These are phyloP conservation scores for Epichloe coenophiala DNA, from an alignment of 2,329 filamentous ascomycete genomes.

Conservation along the genomic window DNA sequence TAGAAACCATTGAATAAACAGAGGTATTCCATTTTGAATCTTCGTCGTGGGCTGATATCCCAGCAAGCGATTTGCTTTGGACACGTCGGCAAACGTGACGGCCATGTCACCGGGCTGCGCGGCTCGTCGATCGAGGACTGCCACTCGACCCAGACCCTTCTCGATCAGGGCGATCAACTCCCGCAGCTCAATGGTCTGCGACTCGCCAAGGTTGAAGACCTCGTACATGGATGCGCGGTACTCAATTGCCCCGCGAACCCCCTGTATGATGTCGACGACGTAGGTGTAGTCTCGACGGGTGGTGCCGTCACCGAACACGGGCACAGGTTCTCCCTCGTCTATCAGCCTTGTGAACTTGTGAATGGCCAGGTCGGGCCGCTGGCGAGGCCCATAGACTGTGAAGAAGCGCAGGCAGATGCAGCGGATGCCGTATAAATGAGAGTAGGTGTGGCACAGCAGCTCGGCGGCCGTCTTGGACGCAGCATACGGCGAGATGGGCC, in stretches of 20 bases:
- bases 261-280: conserved; percentile 13
- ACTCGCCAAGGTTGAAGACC: conserved; percentile 13
- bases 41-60: conserved; percentile 10
- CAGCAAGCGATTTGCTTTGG: conserved; percentile 9
- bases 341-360: conserved; percentile 12
- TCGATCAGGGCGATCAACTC: conserved; percentile 10
- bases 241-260: conserved; percentile 12
- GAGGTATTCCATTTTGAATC: conserved; percentile 9
- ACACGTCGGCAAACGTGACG: conserved; percentile 11
- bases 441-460: conserved; percentile 12
- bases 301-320: conserved; percentile 12
- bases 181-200: conserved; percentile 10
- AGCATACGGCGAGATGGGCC: conserved; percentile 13
- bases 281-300: conserved; percentile 14
- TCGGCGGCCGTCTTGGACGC: conserved; percentile 10
- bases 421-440: conserved; percentile 12
- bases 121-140: conserved; percentile 9
- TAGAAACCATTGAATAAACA: not conserved
- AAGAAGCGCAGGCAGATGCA: conserved; percentile 14
- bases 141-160: conserved; percentile 9
- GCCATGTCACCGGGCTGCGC: conserved; percentile 12
- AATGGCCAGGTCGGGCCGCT: conserved; percentile 13
- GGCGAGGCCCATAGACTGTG: conserved; percentile 13
- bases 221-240: conserved; percentile 10
- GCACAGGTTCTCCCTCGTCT: conserved; percentile 10